These are phyloP conservation scores for Salisapilia sapeloensis DNA, from an alignment of 352 stramenopile species.

Conservation along the genomic window DNA sequence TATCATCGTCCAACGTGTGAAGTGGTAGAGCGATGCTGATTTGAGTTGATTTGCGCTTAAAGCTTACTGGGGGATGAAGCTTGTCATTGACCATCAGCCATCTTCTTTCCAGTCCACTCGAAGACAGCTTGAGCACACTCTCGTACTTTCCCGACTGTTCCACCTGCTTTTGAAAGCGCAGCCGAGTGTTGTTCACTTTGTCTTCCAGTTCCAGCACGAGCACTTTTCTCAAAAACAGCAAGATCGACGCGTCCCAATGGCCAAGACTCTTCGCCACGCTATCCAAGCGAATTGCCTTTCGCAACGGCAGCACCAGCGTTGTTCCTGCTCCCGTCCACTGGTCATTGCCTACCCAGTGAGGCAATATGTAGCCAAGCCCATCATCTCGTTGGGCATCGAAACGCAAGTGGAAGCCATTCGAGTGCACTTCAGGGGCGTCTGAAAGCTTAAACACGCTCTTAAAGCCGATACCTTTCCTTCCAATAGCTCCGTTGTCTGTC, in stretches of 20 bases:
- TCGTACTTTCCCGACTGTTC: constrained; percentile 20
- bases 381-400: constrained; percentile 39
- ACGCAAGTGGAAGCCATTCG: constrained; percentile 73
- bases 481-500: constrained; percentile 23
- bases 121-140: neutral
- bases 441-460: constrained; percentile 87
- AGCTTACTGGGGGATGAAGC: constrained; percentile 9
- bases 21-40: constrained; percentile 41
- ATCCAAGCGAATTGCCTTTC: constrained; percentile 14
- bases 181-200: constrained; percentile 7
- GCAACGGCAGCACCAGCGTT: constrained; percentile 64
- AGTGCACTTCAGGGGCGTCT: constrained; percentile 67
- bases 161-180: constrained; percentile 15
- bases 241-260: constrained; percentile 49
- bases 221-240: constrained; percentile 68
- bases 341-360: constrained; percentile 48
- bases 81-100: constrained; percentile 45
- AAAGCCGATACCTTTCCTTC: constrained; percentile 83
- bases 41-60: constrained; percentile 14
- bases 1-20: constrained; percentile 2
- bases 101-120: constrained; percentile 10
- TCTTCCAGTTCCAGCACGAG: constrained; percentile 39
- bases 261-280: constrained; percentile 52
- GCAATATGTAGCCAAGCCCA: constrained; percentile 63
- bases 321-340: constrained; percentile 28